These are phyloP conservation scores for Botryotinia convoluta DNA, from an alignment of 2,329 filamentous ascomycete species.

Conservation along the genomic window DNA sequence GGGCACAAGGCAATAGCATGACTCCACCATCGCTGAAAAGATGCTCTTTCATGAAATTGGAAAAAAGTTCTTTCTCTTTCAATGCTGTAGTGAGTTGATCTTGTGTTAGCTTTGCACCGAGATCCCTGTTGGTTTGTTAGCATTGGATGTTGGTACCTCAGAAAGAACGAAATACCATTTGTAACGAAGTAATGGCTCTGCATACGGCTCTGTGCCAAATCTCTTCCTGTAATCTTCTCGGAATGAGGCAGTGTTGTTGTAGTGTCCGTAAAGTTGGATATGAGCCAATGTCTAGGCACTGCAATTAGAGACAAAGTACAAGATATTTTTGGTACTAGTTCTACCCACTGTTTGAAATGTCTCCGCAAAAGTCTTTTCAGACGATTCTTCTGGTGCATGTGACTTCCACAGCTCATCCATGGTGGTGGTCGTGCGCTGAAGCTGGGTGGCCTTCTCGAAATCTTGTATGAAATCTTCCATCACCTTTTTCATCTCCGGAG, in stretches of 20 bases:
- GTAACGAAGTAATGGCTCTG: constrained; percentile 16
- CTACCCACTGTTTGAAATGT: constrained; percentile 9
- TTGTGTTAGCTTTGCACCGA: constrained; percentile 22
- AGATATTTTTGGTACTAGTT: no score
- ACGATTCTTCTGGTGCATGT: not conserved
- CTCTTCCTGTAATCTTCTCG: not conserved
- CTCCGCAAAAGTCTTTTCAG: not conserved
- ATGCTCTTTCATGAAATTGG: constrained; percentile 21
- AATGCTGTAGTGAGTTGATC: constrained; percentile 19
- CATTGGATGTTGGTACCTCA: not conserved
- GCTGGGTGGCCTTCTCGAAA: constrained; percentile 9
- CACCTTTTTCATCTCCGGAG: not conserved
- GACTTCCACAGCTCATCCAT: constrained; percentile 13
- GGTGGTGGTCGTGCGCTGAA: not conserved
- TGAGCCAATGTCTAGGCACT: constrained; percentile 16
- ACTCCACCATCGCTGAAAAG: constrained; percentile 24
- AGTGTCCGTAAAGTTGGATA: constrained; percentile 18
- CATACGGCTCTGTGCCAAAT: constrained; percentile 18
- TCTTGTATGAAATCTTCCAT: constrained; percentile 19
- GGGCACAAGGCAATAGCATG: constrained; percentile 25
- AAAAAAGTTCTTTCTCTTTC: constrained; percentile 20
- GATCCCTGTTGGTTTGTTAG: constrained; percentile 17
- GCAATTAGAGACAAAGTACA: not conserved
- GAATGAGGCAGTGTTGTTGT: constrained; percentile 12
- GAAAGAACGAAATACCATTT: constrained; percentile 10